These are phyloP conservation scores for Naegleria gruberi DNA, from an alignment of 208 protist genomes.

Conservation along the genomic window DNA sequence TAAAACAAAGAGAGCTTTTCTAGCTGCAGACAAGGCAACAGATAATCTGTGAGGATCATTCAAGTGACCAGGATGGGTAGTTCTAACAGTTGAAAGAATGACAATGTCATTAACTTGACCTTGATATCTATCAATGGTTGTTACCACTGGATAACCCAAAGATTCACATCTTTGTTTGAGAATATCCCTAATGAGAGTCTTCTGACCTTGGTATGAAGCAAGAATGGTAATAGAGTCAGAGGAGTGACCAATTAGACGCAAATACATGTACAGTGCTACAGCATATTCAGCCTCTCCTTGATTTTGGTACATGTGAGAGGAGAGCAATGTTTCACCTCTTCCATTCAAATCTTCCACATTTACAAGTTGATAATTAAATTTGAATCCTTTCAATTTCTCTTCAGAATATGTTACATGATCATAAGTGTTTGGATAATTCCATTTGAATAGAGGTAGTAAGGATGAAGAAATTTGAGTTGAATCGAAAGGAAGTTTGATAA, in stretches of 20 bases:
- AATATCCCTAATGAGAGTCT: constrained; percentile 58
- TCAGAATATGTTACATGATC: neutral
- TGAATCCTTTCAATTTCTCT: neutral
- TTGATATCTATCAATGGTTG: constrained; percentile 77
- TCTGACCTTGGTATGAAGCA: constrained; percentile 81
- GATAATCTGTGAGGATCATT: constrained; percentile 68
- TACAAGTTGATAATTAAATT: constrained; percentile 63
- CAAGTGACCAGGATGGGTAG: constrained; percentile 56
- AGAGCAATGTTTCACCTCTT: constrained; percentile 37
- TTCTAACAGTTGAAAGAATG: constrained; percentile 71
- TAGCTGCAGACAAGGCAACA: constrained; percentile 68
- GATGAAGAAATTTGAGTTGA: constrained; percentile 35
- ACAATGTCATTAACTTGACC: constrained; percentile 78
- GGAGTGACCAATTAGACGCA: constrained; percentile 62
- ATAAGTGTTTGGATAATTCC: constrained; percentile 53
- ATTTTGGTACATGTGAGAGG: constrained; percentile 67
- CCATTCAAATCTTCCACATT: constrained; percentile 59
- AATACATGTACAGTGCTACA: constrained; percentile 63
- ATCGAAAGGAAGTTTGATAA: neutral
- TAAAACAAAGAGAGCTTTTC: constrained; percentile 47
- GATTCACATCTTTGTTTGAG: constrained; percentile 35
- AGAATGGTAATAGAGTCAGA: constrained; percentile 57
- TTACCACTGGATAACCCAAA: constrained; percentile 56
- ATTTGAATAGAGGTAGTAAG: constrained; percentile 48
- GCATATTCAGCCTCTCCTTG: constrained; percentile 69